A percentile compares a stretch with the other conserved stretches of the same genome.
phyloP scores from a whole-genome alignment of 2,329 filamentous ascomycete species.

The Sporothrix globosa region DNA sequence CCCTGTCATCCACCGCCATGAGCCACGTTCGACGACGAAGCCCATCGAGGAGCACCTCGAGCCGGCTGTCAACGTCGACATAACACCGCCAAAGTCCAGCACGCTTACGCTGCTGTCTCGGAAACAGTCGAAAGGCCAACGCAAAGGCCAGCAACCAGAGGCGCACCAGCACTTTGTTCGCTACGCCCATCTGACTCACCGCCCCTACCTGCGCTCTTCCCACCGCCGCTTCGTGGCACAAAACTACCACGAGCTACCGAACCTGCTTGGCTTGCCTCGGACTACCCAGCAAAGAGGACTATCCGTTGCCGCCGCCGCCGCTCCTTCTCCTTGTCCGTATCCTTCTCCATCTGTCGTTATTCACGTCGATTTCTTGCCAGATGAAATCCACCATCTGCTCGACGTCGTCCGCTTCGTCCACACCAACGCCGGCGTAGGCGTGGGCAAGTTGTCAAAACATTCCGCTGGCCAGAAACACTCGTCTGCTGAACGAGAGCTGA shows the following conservation, averaged over 20 bases:
- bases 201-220: constrained; percentile 39
- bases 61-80: neutral
- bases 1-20: neutral
- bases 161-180: neutral
- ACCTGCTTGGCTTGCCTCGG: neutral
- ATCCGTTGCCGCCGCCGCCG: too few species aligned
- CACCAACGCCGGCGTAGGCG: too few species aligned
- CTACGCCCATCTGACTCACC: constrained; percentile 26
- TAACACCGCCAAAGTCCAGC: neutral
- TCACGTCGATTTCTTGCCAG: constrained; percentile 53
- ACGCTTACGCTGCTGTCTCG: neutral
- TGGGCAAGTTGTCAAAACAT: neutral
- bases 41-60: neutral
- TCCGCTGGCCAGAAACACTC: neutral
- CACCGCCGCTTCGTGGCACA: constrained; percentile 36
- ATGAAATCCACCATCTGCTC: constrained; percentile 43
- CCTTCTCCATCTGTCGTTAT: constrained; percentile 37
- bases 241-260: constrained; percentile 32
- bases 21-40: neutral
- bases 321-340: neutral
- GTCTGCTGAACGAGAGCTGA: neutral
- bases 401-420: neutral
- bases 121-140: neutral
- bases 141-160: neutral
- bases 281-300: neutral